These are phyloP conservation scores for Polytrichum formosum DNA, from an alignment of 225 moss, liverwort and hornwort species.

Conservation along the genomic window DNA sequence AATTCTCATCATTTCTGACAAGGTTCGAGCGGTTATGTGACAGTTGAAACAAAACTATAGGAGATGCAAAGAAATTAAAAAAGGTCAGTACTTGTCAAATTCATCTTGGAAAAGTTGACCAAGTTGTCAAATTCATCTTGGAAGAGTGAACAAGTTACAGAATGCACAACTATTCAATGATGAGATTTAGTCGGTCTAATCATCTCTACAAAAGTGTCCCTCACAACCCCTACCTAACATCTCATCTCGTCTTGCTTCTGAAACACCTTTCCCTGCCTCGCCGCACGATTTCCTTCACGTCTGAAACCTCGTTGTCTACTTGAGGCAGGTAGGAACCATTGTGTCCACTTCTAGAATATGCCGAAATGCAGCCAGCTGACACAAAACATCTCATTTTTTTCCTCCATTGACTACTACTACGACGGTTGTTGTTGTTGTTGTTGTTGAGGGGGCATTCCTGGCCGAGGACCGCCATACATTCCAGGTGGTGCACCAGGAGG, in stretches of 20 bases:
- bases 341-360: not conserved
- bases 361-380: not conserved
- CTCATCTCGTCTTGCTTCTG: not conserved
- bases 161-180: no score
- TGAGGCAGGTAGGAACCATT: not conserved
- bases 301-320: not conserved
- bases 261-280: not conserved
- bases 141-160: no score
- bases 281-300: not conserved
- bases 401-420: not conserved
- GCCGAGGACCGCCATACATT: slow-evolving; percentile 92
- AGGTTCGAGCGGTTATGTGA: no score
- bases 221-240: slow-evolving; percentile 4
- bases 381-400: no score
- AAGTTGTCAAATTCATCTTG: no score
- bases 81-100: no score
- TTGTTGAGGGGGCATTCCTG: slow-evolving; percentile 77
- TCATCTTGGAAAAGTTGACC: no score
- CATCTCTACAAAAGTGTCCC: not conserved
- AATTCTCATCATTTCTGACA: no score
- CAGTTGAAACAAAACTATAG: no score
- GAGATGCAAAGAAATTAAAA: no score
- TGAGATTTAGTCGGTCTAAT: not conserved
- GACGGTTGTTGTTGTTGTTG: slow-evolving; percentile 43
- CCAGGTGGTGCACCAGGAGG: slow-evolving; percentile 75